Evolutionary conservation across 345 rosid genomes (phyloP).

Genomic region (Euphorbia lathyris): DNA sequence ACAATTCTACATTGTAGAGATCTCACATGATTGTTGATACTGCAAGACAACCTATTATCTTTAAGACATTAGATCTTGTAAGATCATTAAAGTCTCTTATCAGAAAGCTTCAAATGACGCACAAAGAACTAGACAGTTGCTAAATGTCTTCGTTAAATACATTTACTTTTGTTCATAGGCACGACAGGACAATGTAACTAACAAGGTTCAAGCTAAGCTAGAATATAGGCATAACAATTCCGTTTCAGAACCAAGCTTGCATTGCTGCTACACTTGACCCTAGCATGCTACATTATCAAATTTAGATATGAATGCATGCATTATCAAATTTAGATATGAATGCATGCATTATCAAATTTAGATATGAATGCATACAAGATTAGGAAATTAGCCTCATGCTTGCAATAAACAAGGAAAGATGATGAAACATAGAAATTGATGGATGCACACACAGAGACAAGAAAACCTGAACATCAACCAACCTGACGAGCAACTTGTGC

Average conservation of each 20-base stretch:
- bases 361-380: background rate
- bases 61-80: background rate
- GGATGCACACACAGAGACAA: background rate
- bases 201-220: background rate
- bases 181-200: background rate
- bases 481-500: conserved; percentile 64
- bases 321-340: background rate
- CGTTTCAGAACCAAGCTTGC: background rate
- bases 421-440: background rate
- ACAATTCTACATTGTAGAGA: background rate
- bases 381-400: background rate
- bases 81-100: too few species aligned
- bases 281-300: background rate
- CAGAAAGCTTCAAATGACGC: too few species aligned
- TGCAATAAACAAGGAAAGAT: background rate
- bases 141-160: conserved; percentile 1
- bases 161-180: background rate
- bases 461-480: conserved; percentile 5
- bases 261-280: background rate
- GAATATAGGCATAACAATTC: background rate
- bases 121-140: background rate
- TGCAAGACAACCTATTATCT: background rate
- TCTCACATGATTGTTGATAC: background rate
- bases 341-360: background rate
- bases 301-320: background rate